Evolutionary conservation across 2,329 filamentous ascomycete species (phyloP).

Genomic region (Bipolaris cookei): DNA sequence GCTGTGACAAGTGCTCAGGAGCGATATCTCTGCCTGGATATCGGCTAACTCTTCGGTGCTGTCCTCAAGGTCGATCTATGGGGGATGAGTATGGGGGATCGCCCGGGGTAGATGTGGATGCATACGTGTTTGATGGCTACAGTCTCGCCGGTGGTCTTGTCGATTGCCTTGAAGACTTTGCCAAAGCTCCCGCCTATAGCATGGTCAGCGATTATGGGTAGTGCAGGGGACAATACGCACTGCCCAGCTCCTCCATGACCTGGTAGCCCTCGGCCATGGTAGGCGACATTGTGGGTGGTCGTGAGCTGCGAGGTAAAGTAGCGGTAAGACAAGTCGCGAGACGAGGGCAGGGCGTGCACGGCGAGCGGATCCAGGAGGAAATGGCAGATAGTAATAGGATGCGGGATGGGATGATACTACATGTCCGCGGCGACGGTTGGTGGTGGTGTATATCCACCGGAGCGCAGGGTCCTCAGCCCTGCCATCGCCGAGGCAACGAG

Average conservation of each 20-base stretch:
- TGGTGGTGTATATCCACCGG: constrained; percentile 25
- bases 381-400: constrained; percentile 40
- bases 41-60: constrained; percentile 98
- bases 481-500: constrained; percentile 38
- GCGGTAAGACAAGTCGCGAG: constrained; percentile 18
- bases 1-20: constrained; percentile 93
- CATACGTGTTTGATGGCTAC: constrained; percentile 96
- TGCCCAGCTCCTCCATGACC: constrained; percentile 93
- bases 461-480: constrained; percentile 22
- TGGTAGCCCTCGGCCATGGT: constrained; percentile 86
- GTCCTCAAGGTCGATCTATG: constrained; percentile 94
- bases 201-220: constrained; percentile 20
- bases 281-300: constrained; percentile 21
- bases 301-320: constrained; percentile 20
- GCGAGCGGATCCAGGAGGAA: constrained; percentile 29
- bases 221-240: constrained; percentile 60
- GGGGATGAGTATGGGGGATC: constrained; percentile 17
- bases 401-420: constrained; percentile 15
- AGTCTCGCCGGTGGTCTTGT: constrained; percentile 85
- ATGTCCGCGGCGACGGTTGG: constrained; percentile 7
- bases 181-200: constrained; percentile 87
- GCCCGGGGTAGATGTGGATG: background rate
- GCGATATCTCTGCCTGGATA: constrained; percentile 95
- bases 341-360: constrained; percentile 24
- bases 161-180: constrained; percentile 94